Evolutionary conservation across 2,329 filamentous ascomycete genomes (phyloP).

Genomic region (Nakataea oryzae): DNA sequence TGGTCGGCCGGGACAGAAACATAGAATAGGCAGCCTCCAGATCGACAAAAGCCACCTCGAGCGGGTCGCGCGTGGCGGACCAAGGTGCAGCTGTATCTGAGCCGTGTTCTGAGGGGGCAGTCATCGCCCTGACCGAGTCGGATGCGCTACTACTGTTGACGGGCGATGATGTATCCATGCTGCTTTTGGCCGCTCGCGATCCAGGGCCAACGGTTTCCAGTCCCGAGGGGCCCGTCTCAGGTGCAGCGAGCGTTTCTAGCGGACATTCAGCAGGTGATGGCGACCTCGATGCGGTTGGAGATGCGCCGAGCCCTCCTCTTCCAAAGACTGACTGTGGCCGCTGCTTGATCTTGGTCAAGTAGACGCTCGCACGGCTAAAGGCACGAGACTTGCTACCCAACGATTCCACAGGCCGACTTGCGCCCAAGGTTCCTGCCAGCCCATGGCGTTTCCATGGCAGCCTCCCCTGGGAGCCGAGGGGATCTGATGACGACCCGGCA

Average conservation of each 20-base stretch:
- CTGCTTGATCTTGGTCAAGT: conserved; percentile 41
- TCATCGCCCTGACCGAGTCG: neutral
- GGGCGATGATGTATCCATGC: neutral
- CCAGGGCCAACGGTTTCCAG: neutral
- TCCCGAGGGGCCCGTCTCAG: neutral
- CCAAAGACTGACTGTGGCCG: conserved; percentile 30
- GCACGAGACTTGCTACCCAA: conserved; percentile 21
- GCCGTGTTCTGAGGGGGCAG: conserved; percentile 15
- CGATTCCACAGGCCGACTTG: conserved; percentile 23
- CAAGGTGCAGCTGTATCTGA: conserved; percentile 25
- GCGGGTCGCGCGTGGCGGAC: conserved; percentile 32
- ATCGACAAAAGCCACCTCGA: conserved; percentile 44
- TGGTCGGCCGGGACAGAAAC: conserved; percentile 62
- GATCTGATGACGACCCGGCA: no score
- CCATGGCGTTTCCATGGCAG: neutral
- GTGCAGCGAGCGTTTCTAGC: neutral
- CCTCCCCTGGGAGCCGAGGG: neutral
- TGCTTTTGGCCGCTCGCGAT: neutral
- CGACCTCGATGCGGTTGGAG: neutral
- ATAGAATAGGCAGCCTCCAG: conserved; percentile 36
- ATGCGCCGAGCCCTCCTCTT: conserved; percentile 18
- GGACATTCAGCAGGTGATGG: neutral
- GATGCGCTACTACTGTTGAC: neutral
- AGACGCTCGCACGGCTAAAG: conserved; percentile 32
- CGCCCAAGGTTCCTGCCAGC: conserved; percentile 13